A percentile compares a stretch with the other conserved stretches of the same genome.
Evolutionary conservation across 179 eudicot genomes (phyloP).

Genomic region (Drosera spatulata): DNA sequence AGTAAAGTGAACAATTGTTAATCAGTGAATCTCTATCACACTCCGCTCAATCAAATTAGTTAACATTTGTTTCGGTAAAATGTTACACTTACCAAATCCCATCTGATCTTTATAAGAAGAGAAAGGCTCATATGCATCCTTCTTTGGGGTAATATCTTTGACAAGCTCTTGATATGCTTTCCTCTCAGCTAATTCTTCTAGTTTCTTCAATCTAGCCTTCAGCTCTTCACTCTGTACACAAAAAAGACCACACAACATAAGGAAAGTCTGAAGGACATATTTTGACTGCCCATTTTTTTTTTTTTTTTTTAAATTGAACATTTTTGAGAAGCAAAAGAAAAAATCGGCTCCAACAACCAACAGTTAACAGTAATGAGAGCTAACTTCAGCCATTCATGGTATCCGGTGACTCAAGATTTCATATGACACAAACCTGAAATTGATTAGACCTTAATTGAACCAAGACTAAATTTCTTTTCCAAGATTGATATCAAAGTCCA

Average conservation of each 20-base stretch:
- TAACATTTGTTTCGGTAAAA: not conserved
- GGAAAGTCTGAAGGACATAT: not conserved
- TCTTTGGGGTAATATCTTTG: constrained; percentile 63
- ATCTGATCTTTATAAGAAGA: constrained; percentile 76
- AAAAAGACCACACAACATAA: not conserved
- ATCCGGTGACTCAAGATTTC: no score
- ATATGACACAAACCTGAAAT: no score
- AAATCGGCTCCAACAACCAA: no score
- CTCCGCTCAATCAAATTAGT: not conserved
- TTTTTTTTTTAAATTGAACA: no score
- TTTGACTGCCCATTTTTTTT: not conserved
- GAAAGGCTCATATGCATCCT: constrained; percentile 45
- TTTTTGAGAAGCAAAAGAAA: no score
- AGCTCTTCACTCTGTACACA: constrained; percentile 52
- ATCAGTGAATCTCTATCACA: no score
- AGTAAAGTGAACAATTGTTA: not conserved
- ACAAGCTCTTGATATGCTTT: constrained; percentile 66
- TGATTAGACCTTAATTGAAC: no score
- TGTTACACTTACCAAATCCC: constrained; percentile 49
- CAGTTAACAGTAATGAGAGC: no score
- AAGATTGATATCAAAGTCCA: no score
- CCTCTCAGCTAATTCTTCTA: constrained; percentile 58
- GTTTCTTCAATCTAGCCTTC: constrained; percentile 55
- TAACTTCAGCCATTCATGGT: no score
- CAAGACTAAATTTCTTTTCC: no score